Evolutionary conservation across 2,329 filamentous ascomycete species (phyloP).

Genomic region (Colletotrichum theobromicola): DNA sequence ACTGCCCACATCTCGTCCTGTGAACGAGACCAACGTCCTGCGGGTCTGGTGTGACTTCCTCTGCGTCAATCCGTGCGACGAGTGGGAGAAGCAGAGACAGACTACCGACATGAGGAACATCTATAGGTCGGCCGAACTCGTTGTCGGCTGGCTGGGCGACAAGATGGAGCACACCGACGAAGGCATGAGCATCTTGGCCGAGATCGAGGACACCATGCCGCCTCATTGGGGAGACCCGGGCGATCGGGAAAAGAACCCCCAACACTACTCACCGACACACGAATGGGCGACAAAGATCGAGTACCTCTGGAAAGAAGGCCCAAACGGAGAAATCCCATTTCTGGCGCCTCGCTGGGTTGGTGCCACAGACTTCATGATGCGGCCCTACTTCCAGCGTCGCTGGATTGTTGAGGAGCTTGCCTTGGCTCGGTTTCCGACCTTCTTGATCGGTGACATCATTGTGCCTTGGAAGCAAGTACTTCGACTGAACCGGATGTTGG

Average conservation of each 20-base stretch:
- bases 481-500: conserved; percentile 36
- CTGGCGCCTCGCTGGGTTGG: conserved; percentile 26
- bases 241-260: conserved; percentile 34
- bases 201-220: conserved; percentile 35
- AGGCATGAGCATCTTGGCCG: conserved; percentile 28
- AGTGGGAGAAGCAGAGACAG: conserved; percentile 31
- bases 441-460: conserved; percentile 38
- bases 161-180: conserved; percentile 31
- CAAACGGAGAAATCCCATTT: conserved; percentile 26
- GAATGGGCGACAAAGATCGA: conserved; percentile 32
- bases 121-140: conserved; percentile 34
- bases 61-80: conserved; percentile 32
- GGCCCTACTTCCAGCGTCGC: conserved; percentile 37
- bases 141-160: conserved; percentile 37
- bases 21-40: conserved; percentile 12
- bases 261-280: conserved; percentile 37
- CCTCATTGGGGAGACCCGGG: conserved; percentile 36
- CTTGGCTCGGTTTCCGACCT: conserved; percentile 31
- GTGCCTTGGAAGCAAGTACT: conserved; percentile 41
- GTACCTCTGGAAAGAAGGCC: conserved; percentile 28
- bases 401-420: conserved; percentile 43
- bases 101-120: conserved; percentile 32
- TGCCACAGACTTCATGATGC: conserved; percentile 32
- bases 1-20: conserved; percentile 9
- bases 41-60: conserved; percentile 37